Evolutionary conservation across 78 protist species (phyloP).

Genomic region (Cavenderia fasciculata): DNA sequence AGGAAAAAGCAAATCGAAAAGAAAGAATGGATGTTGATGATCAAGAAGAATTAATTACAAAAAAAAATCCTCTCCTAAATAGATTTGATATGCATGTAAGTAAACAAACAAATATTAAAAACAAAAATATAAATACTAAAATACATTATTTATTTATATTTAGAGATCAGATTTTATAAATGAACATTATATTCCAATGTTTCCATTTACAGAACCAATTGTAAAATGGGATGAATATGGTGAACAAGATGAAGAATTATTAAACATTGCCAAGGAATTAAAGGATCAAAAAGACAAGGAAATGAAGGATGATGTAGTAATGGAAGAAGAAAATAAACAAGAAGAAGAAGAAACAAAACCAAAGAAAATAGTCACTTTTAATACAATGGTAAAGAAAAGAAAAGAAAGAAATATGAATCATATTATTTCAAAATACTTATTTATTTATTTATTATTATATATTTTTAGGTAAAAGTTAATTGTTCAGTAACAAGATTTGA

Average conservation of each 20-base stretch:
- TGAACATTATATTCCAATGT: too few relatives aligned
- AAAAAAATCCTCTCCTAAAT: slow-evolving; percentile 33
- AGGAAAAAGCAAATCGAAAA: neutral
- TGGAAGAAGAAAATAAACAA: neutral
- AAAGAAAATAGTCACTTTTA: slow-evolving; percentile 14
- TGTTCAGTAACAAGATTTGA: slow-evolving; percentile 41
- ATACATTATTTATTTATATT: too few relatives aligned
- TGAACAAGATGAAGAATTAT: slow-evolving; percentile 44
- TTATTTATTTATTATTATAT: too few relatives aligned
- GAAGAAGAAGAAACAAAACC: slow-evolving; percentile 7
- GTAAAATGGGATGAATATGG: slow-evolving; percentile 61
- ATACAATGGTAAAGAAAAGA: too few relatives aligned
- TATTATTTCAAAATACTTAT: too few relatives aligned
- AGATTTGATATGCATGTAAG: slow-evolving; percentile 17
- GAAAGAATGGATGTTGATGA: neutral
- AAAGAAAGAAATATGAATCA: too few relatives aligned
- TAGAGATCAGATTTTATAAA: too few relatives aligned
- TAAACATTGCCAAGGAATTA: neutral
- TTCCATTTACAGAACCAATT: slow-evolving; percentile 33
- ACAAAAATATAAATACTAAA: too few relatives aligned
- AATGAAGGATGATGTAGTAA: neutral
- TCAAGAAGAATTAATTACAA: neutral
- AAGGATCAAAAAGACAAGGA: slow-evolving; percentile 6
- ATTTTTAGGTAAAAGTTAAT: slow-evolving; percentile 3
- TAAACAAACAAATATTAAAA: too few relatives aligned